Conservation (phyloP, 257 asterid genomes). For the Scutellaria baicalensis region DNA sequence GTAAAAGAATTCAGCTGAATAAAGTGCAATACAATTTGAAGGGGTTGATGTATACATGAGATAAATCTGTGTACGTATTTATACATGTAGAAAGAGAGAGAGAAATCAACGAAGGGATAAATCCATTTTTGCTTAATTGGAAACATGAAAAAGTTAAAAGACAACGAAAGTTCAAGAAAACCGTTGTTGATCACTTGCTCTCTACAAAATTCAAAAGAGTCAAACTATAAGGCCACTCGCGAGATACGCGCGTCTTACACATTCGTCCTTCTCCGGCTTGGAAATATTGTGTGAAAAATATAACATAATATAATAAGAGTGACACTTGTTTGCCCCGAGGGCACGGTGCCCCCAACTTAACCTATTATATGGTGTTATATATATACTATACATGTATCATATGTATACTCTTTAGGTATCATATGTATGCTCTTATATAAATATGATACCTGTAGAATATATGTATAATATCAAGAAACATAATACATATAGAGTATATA, state of each 20-base stretch:
- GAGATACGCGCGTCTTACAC: background rate
- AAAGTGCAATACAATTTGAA: background rate
- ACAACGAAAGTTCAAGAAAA: constrained; percentile 14
- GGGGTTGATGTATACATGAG: background rate
- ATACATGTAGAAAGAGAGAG: background rate
- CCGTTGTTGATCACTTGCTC: no score
- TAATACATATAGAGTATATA: no score
- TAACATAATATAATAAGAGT: no score
- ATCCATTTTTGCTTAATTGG: constrained; percentile 33
- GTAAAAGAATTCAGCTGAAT: background rate
- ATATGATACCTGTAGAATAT: no score
- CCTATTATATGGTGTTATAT: no score
- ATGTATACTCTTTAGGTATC: no score
- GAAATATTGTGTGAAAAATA: background rate
- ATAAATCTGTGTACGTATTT: background rate
- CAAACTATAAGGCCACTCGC: background rate
- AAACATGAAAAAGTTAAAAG: constrained; percentile 15
- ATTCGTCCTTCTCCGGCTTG: background rate
- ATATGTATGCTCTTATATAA: no score
- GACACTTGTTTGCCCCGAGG: no score
- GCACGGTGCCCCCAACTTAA: no score
- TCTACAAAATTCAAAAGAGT: no score
- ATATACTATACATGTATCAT: no score
- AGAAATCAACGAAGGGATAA: constrained; percentile 32
- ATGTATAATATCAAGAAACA: no score